A percentile compares a stretch with the other conserved stretches of the same genome.
Evolutionary conservation across 805 yeast species (phyloP).

Genomic region (Peterozyma toletana): DNA sequence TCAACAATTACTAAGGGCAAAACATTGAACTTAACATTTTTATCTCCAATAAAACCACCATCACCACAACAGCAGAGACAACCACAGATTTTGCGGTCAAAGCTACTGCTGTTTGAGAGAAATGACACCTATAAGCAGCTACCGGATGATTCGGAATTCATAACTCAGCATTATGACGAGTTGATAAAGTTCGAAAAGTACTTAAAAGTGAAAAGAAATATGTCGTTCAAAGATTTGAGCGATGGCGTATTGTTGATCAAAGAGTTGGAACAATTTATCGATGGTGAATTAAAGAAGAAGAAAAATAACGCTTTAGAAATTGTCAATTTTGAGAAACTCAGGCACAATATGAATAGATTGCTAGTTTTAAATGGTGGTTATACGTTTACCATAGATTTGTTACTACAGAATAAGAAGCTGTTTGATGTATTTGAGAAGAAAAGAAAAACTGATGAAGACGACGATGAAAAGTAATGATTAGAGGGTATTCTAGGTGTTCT

Average conservation of each 20-base stretch:
- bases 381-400: constrained; percentile 48
- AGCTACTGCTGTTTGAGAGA: not conserved
- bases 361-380: constrained; percentile 50
- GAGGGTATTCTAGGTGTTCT: too few relatives aligned
- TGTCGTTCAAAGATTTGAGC: constrained; percentile 30
- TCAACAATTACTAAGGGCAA: too few relatives aligned
- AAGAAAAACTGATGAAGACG: constrained; percentile 6
- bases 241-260: constrained; percentile 29
- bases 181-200: constrained; percentile 24
- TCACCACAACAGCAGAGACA: too few relatives aligned
- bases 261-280: constrained; percentile 30
- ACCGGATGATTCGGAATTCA: constrained; percentile 47
- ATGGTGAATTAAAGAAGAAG: constrained; percentile 5
- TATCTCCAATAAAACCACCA: too few relatives aligned
- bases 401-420: constrained; percentile 39
- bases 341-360: constrained; percentile 34
- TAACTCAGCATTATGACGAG: constrained; percentile 41
- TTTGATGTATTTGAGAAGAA: constrained; percentile 35
- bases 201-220: constrained; percentile 14
- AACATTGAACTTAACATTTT: too few relatives aligned
- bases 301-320: not conserved
- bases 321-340: constrained; percentile 23
- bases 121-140: constrained; percentile 30
- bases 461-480: too few relatives aligned
- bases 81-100: too few relatives aligned